Base-by-base conservation (phyloP, 2,329 filamentous ascomycete species). In the Clarireedia sp. region DNA sequence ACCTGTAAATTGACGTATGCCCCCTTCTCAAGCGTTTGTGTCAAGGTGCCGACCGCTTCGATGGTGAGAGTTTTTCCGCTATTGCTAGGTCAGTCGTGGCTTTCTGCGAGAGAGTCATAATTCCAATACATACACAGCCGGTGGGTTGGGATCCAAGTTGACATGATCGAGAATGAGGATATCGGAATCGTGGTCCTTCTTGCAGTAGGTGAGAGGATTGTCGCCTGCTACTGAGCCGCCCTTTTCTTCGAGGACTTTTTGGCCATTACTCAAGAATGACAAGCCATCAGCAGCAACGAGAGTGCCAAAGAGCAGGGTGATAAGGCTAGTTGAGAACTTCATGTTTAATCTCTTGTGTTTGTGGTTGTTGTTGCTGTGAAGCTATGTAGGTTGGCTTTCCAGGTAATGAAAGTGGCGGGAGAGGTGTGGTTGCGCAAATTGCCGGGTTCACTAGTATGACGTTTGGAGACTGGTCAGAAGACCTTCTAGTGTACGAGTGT, bases 111-210 rank as follows among this genome's bases (percentile, higher is more conserved):
- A 44, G 37, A 40, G 33, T 21, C 6, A 33, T 14, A 51, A 23
- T 16, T 29, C 44, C 8, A 45, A 36, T 23, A 80, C 87, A 67
- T 83, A 97, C 92, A 90, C 78, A 68, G 81, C 69, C 37, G 94
- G 94, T 58, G 92, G 94, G 72, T 96, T 97, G 14, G 94, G 94
- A 37, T 72, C 68, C 56, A 99, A 73, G 66, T 96, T 85, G 55
- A 97, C 90, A 47, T 80, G 81, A 61, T 90, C 77, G 66, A 99
- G 90, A 44, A 75, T 74, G 63, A 96, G 75, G 56, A 91, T 79
- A 70, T 96, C 83, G 51, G 82, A 71, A 48, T 73, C 72, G 56
- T 89, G 87, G 59, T 88, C 79, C 57, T 75, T 74, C 29, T 63
- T 60, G 70, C 94, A 99, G 73, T 87, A 89, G 67, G 83, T 76